A percentile compares a stretch with the other conserved stretches of the same genome.
Conservation (phyloP, 2,329 filamentous ascomycete genomes). For the Cladophialophora yegresii region DNA sequence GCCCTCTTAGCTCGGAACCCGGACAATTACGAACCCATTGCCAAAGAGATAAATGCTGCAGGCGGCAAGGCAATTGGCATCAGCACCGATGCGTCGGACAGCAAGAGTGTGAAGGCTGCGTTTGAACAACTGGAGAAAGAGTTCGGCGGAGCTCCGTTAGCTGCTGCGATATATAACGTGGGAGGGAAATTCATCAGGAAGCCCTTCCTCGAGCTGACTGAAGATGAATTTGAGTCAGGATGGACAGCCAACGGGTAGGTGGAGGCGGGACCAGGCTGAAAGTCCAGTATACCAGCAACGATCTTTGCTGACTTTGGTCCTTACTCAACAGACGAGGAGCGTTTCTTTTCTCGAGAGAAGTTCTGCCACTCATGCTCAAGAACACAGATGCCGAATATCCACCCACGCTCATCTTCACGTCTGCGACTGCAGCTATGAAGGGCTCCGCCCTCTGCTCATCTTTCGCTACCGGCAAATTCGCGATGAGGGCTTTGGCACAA, state of each 20-base stretch:
- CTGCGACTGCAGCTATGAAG: constrained; percentile 77
- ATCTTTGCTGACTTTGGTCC: background rate
- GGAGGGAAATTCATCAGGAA: constrained; percentile 60
- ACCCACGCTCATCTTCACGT: constrained; percentile 80
- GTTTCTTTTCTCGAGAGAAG: constrained; percentile 72
- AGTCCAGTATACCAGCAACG: background rate
- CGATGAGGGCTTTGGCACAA: constrained; percentile 71
- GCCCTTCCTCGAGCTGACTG: constrained; percentile 62
- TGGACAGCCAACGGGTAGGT: constrained; percentile 55
- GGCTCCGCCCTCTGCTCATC: constrained; percentile 68
- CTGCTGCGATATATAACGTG: constrained; percentile 64
- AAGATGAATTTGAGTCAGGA: constrained; percentile 58
- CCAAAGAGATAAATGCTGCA: constrained; percentile 59
- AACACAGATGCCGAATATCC: constrained; percentile 62
- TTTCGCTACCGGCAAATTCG: constrained; percentile 81
- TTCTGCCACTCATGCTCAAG: constrained; percentile 69
- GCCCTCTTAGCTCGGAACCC: constrained; percentile 62
- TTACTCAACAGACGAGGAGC: constrained; percentile 56
- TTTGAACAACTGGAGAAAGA: constrained; percentile 58
- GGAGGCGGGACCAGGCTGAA: constrained; percentile 2
- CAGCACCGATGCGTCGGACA: constrained; percentile 59
- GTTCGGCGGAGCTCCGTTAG: constrained; percentile 50
- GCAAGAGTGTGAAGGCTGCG: constrained; percentile 55
- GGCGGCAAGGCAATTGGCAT: constrained; percentile 64
- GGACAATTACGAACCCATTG: constrained; percentile 57